Conservation (phyloP, 2,329 filamentous ascomycete species). For the Arthrobotrys conoides region DNA sequence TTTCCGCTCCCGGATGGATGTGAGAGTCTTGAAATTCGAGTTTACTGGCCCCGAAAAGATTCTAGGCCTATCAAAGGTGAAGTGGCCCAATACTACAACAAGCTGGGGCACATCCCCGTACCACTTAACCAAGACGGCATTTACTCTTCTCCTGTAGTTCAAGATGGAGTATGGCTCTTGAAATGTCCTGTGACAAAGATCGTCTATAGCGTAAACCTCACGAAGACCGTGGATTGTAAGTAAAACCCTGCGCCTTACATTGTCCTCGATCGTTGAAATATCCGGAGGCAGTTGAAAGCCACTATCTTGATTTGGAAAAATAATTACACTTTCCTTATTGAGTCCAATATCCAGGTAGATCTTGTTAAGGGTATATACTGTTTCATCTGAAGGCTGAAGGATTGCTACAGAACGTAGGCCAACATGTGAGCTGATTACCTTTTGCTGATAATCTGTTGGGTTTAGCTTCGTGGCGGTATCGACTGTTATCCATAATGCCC, state of each 20-base stretch:
- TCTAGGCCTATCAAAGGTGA: not conserved
- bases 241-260: slow-evolving; percentile 6
- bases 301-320: slow-evolving; percentile 1
- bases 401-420: slow-evolving; percentile 36
- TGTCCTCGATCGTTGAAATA: not conserved
- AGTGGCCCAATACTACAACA: slow-evolving; percentile 22
- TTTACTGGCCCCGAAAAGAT: not conserved
- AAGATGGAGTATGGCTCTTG: slow-evolving; percentile 9
- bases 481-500: slow-evolving; percentile 31
- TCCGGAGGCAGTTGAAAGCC: not conserved
- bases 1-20: not conserved
- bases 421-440: not conserved
- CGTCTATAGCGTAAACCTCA: slow-evolving; percentile 32
- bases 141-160: slow-evolving; percentile 34
- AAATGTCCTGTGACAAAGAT: slow-evolving; percentile 33
- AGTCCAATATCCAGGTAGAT: slow-evolving; percentile 1
- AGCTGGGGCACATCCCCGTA: slow-evolving; percentile 17
- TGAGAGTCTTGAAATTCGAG: not conserved
- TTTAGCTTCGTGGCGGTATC: not conserved
- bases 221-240: slow-evolving; percentile 22
- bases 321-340: not conserved
- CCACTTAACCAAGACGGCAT: slow-evolving; percentile 28
- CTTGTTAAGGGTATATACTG: not conserved
- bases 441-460: not conserved
- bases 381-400: slow-evolving; percentile 27